A percentile compares a stretch with the other conserved stretches of the same genome.
Conservation (phyloP, 352 stramenopile species). For the Pythium aphanidermatum region DNA sequence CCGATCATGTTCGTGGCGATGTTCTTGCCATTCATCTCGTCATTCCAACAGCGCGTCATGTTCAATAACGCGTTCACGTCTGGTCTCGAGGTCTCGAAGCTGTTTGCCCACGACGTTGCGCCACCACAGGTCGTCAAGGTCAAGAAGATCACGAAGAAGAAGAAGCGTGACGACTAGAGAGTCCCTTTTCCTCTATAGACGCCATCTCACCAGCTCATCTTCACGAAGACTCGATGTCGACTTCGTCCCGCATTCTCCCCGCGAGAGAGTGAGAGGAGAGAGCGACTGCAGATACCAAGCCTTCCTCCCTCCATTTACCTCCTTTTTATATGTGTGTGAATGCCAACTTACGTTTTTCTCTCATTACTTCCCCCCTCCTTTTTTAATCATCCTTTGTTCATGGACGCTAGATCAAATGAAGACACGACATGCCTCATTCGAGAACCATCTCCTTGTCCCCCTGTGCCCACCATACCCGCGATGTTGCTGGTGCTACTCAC, state of each 20-base stretch:
- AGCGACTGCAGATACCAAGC: neutral
- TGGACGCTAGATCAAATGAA: slow-evolving; percentile 12
- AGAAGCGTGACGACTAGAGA: slow-evolving; percentile 78
- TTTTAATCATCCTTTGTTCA: slow-evolving; percentile 6
- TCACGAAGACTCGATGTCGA: no score
- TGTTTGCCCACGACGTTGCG: slow-evolving; percentile 82
- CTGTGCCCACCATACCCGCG: slow-evolving; percentile 1
- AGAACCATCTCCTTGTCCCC: neutral
- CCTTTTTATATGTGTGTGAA: slow-evolving; percentile 21
- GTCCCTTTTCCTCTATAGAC: neutral
- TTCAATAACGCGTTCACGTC: slow-evolving; percentile 89
- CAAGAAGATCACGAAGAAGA: slow-evolving; percentile 86
- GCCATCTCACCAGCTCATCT: slow-evolving; percentile 15
- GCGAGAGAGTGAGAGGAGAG: no score
- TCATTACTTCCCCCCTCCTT: no score
- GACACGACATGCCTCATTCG: slow-evolving; percentile 10
- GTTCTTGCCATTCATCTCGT: slow-evolving; percentile 86
- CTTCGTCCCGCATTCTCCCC: slow-evolving; percentile 1
- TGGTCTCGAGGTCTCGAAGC: slow-evolving; percentile 83
- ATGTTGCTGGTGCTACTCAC: slow-evolving; percentile 18
- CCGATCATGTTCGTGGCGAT: slow-evolving; percentile 86
- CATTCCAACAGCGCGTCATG: slow-evolving; percentile 87
- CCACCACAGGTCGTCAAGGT: slow-evolving; percentile 79
- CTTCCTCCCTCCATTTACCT: neutral
- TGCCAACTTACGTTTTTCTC: slow-evolving; percentile 22